phyloP scores from a whole-genome alignment of 306 rosid species.

The Alnus glutinosa region DNA sequence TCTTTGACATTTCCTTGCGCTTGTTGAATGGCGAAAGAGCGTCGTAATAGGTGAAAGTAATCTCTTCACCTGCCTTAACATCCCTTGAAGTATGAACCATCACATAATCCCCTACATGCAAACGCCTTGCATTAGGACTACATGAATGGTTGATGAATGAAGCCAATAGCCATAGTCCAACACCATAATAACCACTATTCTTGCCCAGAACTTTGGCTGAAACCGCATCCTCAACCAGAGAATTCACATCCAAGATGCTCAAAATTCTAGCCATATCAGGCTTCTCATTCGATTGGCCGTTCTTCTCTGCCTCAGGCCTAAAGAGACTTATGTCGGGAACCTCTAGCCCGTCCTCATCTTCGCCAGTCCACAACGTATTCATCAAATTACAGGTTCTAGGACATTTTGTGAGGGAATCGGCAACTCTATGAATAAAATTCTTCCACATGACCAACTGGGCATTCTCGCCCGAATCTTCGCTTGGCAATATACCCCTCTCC shows the following conservation, averaged over 20 bases:
- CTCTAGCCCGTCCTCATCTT: conserved; percentile 63
- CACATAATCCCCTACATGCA: conserved; percentile 79
- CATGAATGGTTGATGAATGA: conserved; percentile 85
- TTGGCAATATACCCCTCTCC: conserved; percentile 74
- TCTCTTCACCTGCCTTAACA: conserved; percentile 77
- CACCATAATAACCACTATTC: conserved; percentile 67
- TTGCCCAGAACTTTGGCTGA: conserved; percentile 72
- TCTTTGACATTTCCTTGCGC: conserved; percentile 57
- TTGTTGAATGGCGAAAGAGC: conserved; percentile 45
- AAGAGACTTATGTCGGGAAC: conserved; percentile 60
- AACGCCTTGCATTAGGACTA: conserved; percentile 64
- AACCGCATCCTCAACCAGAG: conserved; percentile 68
- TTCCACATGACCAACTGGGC: conserved; percentile 88
- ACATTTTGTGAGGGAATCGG: conserved; percentile 45
- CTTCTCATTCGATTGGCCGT: conserved; percentile 10
- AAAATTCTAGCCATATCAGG: conserved; percentile 53
- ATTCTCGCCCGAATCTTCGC: conserved; percentile 62
- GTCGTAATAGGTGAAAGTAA: conserved; percentile 70
- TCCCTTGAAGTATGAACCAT: conserved; percentile 81
- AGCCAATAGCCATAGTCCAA: conserved; percentile 81
- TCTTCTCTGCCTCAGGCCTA: conserved; percentile 44
- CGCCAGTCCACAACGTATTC: conserved; percentile 59
- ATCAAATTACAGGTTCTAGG: conserved; percentile 47
- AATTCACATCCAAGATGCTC: conserved; percentile 72
- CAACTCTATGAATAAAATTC: conserved; percentile 63